phyloP scores from a whole-genome alignment of 2,329 filamentous ascomycete genomes.

The Sphaceloma murrayae region DNA sequence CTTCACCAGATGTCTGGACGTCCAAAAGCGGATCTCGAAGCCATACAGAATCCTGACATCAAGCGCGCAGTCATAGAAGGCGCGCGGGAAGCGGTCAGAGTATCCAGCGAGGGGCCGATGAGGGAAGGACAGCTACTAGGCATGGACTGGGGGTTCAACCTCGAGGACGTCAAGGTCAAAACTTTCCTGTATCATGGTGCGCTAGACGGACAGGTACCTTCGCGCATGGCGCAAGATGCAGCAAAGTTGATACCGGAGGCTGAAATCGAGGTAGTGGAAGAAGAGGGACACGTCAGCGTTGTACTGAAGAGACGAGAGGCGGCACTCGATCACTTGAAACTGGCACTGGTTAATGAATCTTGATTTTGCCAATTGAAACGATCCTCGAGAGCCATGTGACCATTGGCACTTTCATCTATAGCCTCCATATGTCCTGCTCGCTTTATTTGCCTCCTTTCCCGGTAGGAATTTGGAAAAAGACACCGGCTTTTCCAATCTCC shows the following conservation, averaged over 20 bases:
- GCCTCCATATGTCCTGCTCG: too few species aligned
- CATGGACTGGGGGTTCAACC: conserved; percentile 5
- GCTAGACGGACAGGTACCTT: not conserved
- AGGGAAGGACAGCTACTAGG: not conserved
- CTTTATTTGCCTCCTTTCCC: too few species aligned
- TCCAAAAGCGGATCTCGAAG: conserved; percentile 4
- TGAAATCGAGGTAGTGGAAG: conserved; percentile 3
- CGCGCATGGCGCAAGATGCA: not conserved
- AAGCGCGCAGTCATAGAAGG: conserved; percentile 4
- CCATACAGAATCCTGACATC: not conserved
- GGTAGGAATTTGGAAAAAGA: conserved; percentile 62
- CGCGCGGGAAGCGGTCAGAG: not conserved
- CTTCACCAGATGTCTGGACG: not conserved
- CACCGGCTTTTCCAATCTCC: conserved; percentile 48
- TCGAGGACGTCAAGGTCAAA: not conserved
- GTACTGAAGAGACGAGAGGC: conserved; percentile 2
- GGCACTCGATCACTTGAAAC: conserved; percentile 1
- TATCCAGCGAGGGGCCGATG: not conserved
- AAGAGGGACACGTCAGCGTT: conserved; percentile 1
- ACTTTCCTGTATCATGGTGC: conserved; percentile 3
- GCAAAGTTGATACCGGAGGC: not conserved
- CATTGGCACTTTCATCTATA: too few species aligned
- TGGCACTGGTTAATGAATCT: not conserved
- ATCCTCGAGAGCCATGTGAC: too few species aligned
- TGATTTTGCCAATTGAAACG: too few species aligned